Percentiles rank a stretch among this genome's conserved stretches.
These are phyloP conservation scores for Termitomyces sp. DNA, from an alignment of 768 basidiomycete species.

Conservation along the genomic window DNA sequence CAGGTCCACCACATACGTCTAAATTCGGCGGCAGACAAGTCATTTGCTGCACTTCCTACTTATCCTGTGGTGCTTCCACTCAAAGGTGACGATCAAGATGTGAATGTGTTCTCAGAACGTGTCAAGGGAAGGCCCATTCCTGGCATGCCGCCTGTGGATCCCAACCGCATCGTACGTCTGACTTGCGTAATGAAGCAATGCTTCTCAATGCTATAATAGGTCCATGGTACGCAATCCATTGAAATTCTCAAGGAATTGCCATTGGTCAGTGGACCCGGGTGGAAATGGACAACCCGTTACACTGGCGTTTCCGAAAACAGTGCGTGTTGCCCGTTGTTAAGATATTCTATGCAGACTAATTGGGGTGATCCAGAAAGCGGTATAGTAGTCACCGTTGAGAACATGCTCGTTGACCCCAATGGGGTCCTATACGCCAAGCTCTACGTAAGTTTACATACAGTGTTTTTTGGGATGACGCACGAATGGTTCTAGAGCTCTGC, in stretches of 20 bases:
- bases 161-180: conserved; percentile 59
- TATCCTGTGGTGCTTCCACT: conserved; percentile 77
- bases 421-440: conserved; percentile 59
- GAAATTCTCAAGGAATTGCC: conserved; percentile 79
- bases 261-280: conserved; percentile 68
- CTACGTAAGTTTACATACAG: conserved; percentile 36
- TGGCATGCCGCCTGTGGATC: conserved; percentile 66
- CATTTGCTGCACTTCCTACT: conserved; percentile 77
- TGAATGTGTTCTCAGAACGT: conserved; percentile 61
- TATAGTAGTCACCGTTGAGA: conserved; percentile 65
- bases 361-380: conserved; percentile 52
- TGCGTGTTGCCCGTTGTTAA: conserved; percentile 28
- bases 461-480: not conserved
- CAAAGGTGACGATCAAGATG: conserved; percentile 65
- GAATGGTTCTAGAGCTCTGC: conserved; percentile 42
- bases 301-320: conserved; percentile 80
- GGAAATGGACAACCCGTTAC: conserved; percentile 65
- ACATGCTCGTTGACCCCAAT: conserved; percentile 53
- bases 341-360: not conserved
- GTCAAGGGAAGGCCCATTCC: conserved; percentile 43
- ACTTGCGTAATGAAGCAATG: not conserved
- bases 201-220: conserved; percentile 31
- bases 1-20: not conserved
- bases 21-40: conserved; percentile 33
- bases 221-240: conserved; percentile 77